Evolutionary conservation across 2,329 filamentous ascomycete genomes (phyloP).

Genomic region (Pyricularia sp.): DNA sequence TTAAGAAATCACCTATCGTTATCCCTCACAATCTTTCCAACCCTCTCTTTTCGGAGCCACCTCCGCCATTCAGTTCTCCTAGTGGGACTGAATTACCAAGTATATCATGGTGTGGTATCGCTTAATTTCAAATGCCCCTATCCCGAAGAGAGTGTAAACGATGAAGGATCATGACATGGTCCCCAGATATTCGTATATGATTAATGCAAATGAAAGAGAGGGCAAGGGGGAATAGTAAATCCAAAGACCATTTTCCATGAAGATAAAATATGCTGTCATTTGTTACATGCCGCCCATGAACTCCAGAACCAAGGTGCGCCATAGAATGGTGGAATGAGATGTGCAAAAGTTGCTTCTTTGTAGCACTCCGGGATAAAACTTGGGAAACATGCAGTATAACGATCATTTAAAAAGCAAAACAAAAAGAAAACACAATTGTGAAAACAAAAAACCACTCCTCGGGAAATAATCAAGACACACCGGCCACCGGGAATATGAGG

Average conservation of each 20-base stretch:
- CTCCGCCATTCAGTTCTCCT: not conserved
- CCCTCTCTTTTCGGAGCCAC: not conserved
- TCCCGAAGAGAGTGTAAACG: not conserved
- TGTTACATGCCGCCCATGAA: not conserved
- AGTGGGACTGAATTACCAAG: not conserved
- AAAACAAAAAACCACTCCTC: not conserved
- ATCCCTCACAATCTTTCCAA: not conserved
- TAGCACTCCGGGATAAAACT: not conserved
- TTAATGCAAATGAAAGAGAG: not conserved
- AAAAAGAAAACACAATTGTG: slow-evolving; percentile 6
- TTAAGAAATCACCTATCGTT: not conserved
- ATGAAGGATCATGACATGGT: not conserved
- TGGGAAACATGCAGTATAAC: not conserved
- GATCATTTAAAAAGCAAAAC: not conserved
- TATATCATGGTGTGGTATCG: not conserved
- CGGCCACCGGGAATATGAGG: not conserved
- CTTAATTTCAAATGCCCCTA: not conserved
- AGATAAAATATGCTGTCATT: not conserved
- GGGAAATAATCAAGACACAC: not conserved
- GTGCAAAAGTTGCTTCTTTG: not conserved
- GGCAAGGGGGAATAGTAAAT: not conserved
- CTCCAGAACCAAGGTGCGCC: not conserved
- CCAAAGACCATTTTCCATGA: not conserved
- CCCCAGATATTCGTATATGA: not conserved
- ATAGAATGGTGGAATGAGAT: not conserved